Conservation (phyloP, 2,329 filamentous ascomycete species). For the Ophiostoma pallidulum region DNA sequence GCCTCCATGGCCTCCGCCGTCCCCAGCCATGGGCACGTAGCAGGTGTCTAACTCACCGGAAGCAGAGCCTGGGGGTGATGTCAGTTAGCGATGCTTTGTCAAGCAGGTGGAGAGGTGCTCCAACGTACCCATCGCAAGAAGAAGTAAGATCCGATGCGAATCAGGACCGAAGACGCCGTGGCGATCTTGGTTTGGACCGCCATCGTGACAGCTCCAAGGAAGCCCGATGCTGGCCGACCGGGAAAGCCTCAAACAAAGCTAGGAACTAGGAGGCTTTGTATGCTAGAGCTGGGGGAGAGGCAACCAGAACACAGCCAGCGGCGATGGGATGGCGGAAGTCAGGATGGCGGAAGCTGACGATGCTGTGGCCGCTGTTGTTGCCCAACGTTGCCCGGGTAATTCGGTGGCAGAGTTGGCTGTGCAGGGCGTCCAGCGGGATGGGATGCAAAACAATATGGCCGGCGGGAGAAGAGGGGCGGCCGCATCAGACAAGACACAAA, state of each 20-base stretch:
- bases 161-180: constrained; percentile 37
- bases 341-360: no score
- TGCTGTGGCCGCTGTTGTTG: no score
- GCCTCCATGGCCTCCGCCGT: no score
- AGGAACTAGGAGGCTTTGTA: no score
- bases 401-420: not conserved
- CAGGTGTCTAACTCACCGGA: constrained; percentile 25
- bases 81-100: not conserved
- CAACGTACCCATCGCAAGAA: constrained; percentile 53
- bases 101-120: no score
- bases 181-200: constrained; percentile 25
- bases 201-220: constrained; percentile 20
- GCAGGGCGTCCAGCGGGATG: not conserved
- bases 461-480: not conserved
- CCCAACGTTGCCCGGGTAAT: constrained; percentile 2
- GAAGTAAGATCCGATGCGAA: constrained; percentile 43
- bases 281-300: no score
- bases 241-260: no score
- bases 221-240: no score
- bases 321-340: no score
- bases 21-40: no score
- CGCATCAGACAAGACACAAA: no score
- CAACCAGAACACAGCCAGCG: no score
- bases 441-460: not conserved
- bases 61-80: constrained; percentile 23